Percentiles rank a stretch among this genome's conserved stretches.
Conservation (phyloP, 2,329 filamentous ascomycete species). For the Venturiaceae sp. region DNA sequence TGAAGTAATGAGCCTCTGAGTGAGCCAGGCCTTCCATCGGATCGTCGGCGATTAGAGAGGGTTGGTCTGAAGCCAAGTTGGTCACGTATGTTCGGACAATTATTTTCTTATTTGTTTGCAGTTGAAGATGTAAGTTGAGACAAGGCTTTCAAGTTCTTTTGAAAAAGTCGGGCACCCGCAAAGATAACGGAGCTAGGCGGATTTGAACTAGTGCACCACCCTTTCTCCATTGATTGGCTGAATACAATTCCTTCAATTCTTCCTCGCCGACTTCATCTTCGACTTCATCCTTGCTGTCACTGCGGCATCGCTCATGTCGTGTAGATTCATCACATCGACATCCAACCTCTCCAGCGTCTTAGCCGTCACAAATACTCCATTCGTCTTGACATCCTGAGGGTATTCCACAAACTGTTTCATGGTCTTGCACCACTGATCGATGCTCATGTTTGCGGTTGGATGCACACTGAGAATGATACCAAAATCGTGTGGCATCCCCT, state of each 20-base stretch:
- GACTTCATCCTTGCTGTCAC: slow-evolving; percentile 19
- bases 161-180: too few relatives aligned
- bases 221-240: too few relatives aligned
- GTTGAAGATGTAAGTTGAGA: too few relatives aligned
- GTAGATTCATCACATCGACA: slow-evolving; percentile 20
- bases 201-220: too few relatives aligned
- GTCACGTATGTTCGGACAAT: not conserved
- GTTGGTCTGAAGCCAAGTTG: not conserved
- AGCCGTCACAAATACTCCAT: slow-evolving; percentile 18
- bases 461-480: slow-evolving; percentile 30
- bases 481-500: slow-evolving; percentile 72
- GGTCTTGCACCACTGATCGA: slow-evolving; percentile 25
- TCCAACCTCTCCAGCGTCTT: slow-evolving; percentile 19
- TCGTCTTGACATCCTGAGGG: slow-evolving; percentile 13
- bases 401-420: slow-evolving; percentile 19
- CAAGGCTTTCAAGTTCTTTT: too few relatives aligned
- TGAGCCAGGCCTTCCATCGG: slow-evolving; percentile 65
- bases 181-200: too few relatives aligned
- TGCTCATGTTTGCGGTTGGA: slow-evolving; percentile 19
- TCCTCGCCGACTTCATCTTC: not conserved
- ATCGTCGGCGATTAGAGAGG: not conserved
- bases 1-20: slow-evolving; percentile 98
- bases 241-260: too few relatives aligned
- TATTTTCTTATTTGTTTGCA: too few relatives aligned
- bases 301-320: slow-evolving; percentile 20